Percentiles rank a stretch among this genome's conserved stretches.
Evolutionary conservation across 208 protist species (phyloP).

Genomic region (Porcisia deanei): DNA sequence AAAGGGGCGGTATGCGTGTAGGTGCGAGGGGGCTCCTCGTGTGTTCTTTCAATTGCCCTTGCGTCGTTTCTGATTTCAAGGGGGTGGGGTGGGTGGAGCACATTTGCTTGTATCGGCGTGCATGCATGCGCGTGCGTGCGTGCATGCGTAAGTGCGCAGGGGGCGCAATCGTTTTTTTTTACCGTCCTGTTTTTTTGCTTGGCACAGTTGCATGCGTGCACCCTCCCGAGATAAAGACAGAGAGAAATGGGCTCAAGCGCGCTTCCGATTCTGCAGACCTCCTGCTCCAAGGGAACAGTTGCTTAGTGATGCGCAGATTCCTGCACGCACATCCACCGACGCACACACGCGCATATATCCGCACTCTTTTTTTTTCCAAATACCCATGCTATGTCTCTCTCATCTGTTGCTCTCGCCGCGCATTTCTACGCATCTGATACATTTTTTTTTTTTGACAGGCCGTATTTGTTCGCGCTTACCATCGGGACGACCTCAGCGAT

Average conservation of each 20-base stretch:
- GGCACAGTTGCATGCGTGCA: neutral
- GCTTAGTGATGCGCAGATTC: neutral
- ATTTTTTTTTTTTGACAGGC: neutral
- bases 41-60: neutral
- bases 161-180: no score
- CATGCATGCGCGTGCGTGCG: neutral
- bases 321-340: neutral
- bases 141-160: neutral
- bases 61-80: no score
- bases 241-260: neutral
- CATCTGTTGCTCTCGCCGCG: neutral
- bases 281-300: neutral
- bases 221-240: neutral
- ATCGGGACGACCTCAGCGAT: neutral
- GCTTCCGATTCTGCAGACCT: neutral
- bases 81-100: no score
- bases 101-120: no score
- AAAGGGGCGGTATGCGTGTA: neutral
- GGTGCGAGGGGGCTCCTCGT: neutral
- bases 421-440: neutral
- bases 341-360: no score
- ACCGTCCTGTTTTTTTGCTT: neutral
- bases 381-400: neutral
- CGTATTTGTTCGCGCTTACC: neutral
- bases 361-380: neutral